Conservation (phyloP, 108 stramenopile genomes). For the Aurantiochytrium sp. region DNA sequence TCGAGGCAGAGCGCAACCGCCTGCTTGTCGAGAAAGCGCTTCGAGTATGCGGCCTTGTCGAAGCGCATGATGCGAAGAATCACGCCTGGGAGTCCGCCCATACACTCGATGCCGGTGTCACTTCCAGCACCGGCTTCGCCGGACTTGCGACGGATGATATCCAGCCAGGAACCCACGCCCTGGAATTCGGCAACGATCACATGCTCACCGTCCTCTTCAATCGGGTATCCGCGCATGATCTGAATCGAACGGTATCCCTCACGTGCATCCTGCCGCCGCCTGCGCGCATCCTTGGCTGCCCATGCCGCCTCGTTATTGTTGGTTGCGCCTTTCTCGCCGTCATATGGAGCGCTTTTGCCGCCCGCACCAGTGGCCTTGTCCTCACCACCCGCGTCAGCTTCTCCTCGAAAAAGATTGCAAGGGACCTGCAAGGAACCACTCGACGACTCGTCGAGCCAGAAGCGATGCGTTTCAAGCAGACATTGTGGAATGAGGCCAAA, state of each 20-base stretch:
- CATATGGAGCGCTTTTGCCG: not conserved
- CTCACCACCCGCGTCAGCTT: not conserved
- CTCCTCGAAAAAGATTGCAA: not conserved
- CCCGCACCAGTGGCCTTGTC: not conserved
- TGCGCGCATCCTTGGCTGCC: not conserved
- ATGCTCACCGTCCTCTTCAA: conserved; percentile 20
- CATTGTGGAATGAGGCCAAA: conserved; percentile 19
- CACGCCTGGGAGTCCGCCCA: conserved; percentile 20
- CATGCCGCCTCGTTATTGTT: not conserved
- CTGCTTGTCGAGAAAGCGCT: not conserved
- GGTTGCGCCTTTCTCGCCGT: no score
- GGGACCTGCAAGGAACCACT: not conserved
- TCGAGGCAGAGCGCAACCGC: not conserved
- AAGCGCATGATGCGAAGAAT: not conserved
- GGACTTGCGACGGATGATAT: not conserved
- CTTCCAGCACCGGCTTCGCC: not conserved
- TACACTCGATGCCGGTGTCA: not conserved
- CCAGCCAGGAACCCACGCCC: not conserved
- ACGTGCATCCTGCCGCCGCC: not conserved
- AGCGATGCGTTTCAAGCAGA: not conserved
- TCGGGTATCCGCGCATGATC: conserved; percentile 16
- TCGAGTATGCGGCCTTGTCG: not conserved
- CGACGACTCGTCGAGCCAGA: conserved; percentile 27
- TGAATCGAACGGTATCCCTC: not conserved
- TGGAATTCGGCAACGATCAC: conserved; percentile 2